These are phyloP conservation scores for Pseudogymnoascus sp. DNA, from an alignment of 2,329 filamentous ascomycete species.

Conservation along the genomic window DNA sequence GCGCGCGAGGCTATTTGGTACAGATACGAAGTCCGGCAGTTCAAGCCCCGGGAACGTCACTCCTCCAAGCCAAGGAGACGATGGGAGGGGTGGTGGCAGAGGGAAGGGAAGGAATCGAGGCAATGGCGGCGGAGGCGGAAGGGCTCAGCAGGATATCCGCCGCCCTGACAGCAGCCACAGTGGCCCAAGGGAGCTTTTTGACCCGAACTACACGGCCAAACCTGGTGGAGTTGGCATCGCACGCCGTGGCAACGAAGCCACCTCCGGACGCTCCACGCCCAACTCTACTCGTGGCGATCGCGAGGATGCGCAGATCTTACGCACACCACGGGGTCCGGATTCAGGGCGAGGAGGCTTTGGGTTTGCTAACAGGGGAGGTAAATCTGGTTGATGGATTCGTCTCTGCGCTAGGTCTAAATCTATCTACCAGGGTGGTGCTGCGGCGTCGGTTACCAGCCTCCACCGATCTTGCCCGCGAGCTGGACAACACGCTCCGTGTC, in stretches of 20 bases:
- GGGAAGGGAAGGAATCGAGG: slow-evolving; percentile 38
- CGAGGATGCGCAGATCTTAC: slow-evolving; percentile 59
- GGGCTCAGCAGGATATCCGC: slow-evolving; percentile 27
- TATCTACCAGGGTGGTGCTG: slow-evolving; percentile 12
- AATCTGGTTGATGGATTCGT: slow-evolving; percentile 33
- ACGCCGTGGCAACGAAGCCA: slow-evolving; percentile 34
- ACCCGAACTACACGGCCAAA: slow-evolving; percentile 62
- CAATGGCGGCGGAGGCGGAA: slow-evolving; percentile 31
- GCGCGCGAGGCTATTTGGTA: slow-evolving; percentile 76
- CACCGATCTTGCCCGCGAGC: slow-evolving; percentile 81
- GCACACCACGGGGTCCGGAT: slow-evolving; percentile 71
- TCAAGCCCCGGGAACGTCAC: slow-evolving; percentile 55
- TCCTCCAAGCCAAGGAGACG: slow-evolving; percentile 43
- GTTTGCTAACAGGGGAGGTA: slow-evolving; percentile 58
- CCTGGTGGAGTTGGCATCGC: slow-evolving; percentile 42
- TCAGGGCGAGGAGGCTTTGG: slow-evolving; percentile 68
- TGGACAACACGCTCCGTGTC: slow-evolving; percentile 79
- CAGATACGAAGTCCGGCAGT: slow-evolving; percentile 42
- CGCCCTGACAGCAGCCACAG: slow-evolving; percentile 29
- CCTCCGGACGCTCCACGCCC: slow-evolving; percentile 37
- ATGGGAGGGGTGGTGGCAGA: slow-evolving; percentile 41
- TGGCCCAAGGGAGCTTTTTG: slow-evolving; percentile 57
- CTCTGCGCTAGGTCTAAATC: slow-evolving; percentile 22
- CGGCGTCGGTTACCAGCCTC: slow-evolving; percentile 63
- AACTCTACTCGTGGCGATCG: slow-evolving; percentile 22